phyloP scores from a whole-genome alignment of 1,284 basidiomycete species.

The Tilletia caries region DNA sequence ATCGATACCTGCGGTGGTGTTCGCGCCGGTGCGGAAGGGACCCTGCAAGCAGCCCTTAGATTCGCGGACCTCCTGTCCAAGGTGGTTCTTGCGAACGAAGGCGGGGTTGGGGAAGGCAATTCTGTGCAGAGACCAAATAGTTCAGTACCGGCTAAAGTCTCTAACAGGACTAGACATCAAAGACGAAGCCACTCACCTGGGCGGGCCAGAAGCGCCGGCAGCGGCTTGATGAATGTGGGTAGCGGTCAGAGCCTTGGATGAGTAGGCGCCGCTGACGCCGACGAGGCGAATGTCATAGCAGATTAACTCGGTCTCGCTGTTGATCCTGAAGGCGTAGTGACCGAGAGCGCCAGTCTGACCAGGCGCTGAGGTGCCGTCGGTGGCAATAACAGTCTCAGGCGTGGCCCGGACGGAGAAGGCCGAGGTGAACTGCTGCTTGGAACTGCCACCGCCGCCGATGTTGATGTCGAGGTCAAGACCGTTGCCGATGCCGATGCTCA shows the following conservation, averaged over 20 bases:
- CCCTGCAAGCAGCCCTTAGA: constrained; percentile 45
- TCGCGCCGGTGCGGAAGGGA: constrained; percentile 53
- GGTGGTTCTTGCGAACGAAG: constrained; percentile 8
- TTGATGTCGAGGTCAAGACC: neutral
- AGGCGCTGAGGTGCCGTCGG: constrained; percentile 38
- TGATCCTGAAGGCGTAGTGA: constrained; percentile 51
- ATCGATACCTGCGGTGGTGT: constrained; percentile 16
- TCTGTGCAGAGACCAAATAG: constrained; percentile 21
- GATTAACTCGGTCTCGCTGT: constrained; percentile 50
- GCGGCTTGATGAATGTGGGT: constrained; percentile 54
- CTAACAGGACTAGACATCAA: no score
- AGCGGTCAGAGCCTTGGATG: constrained; percentile 50
- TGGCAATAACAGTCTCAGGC: constrained; percentile 38
- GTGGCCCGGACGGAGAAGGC: constrained; percentile 49
- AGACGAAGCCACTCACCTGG: constrained; percentile 18
- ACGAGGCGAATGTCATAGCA: constrained; percentile 52
- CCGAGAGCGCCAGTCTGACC: constrained; percentile 51
- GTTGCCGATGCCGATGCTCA: neutral
- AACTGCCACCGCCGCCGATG: neutral
- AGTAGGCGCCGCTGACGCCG: constrained; percentile 45
- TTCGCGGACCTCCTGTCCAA: constrained; percentile 20
- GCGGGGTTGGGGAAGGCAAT: constrained; percentile 54
- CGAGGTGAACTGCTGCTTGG: constrained; percentile 45
- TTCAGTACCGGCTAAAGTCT: no score
- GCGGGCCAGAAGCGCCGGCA: constrained; percentile 51